Evolutionary conservation across 75 land plant genomes (phyloP).

Genomic region (Selaginella tamariscina): DNA sequence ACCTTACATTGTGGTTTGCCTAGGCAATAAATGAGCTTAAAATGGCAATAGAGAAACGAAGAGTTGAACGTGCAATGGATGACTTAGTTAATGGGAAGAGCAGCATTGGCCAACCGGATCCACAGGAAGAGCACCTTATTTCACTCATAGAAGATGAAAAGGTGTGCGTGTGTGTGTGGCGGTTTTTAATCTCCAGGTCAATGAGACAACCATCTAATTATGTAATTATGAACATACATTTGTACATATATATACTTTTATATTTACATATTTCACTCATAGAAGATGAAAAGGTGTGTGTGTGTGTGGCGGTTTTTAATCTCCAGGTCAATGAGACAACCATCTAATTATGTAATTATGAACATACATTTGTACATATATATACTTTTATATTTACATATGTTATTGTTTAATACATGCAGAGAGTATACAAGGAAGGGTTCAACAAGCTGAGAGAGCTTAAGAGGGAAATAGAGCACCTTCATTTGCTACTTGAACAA

Average conservation of each 20-base stretch:
- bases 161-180: conserved; percentile 17
- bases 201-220: not conserved
- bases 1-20: not conserved
- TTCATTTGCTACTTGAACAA: conserved; percentile 21
- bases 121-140: conserved; percentile 24
- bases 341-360: not conserved
- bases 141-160: conserved; percentile 23
- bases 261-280: conserved; percentile 13
- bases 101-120: not conserved
- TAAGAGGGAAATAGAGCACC: conserved; percentile 27
- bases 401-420: not conserved
- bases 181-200: no score
- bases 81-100: conserved; percentile 9
- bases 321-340: not conserved
- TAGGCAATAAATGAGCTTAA: conserved; percentile 23
- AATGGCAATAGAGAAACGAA: conserved; percentile 21
- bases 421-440: conserved; percentile 23
- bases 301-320: no score
- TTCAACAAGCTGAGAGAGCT: conserved; percentile 23
- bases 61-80: conserved; percentile 21
- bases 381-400: no score
- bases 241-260: no score
- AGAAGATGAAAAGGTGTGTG: conserved; percentile 20
- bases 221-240: not conserved
- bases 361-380: no score